Conservation (phyloP, 2,329 filamentous ascomycete genomes). For the Metarhizium robertsii region DNA sequence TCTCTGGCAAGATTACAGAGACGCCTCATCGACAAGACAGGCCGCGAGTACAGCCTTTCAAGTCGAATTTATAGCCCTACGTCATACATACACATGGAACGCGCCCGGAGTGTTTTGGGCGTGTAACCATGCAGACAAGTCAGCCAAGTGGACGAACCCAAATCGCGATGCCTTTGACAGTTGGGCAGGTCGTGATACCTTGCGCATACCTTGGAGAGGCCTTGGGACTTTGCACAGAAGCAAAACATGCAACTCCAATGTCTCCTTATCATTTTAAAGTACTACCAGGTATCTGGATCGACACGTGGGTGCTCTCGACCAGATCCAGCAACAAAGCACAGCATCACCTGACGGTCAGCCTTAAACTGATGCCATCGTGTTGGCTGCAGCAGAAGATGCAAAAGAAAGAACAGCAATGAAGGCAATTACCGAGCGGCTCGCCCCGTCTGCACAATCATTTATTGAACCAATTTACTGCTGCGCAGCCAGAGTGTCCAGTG, state of each 20-base stretch:
- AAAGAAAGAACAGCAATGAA: background rate
- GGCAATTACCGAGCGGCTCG: background rate
- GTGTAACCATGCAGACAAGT: background rate
- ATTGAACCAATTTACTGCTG: background rate
- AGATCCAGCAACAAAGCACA: background rate
- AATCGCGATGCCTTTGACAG: background rate
- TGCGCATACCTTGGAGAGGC: background rate
- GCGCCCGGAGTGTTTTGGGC: background rate
- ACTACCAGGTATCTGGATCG: background rate
- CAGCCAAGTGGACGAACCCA: background rate
- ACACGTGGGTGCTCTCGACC: background rate
- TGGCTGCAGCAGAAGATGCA: background rate
- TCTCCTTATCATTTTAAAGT: background rate
- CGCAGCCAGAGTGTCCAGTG: background rate
- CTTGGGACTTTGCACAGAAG: too few relatives aligned
- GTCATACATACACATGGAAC: background rate
- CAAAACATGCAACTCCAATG: background rate
- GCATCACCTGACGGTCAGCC: background rate
- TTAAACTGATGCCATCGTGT: background rate
- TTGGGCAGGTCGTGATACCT: background rate
- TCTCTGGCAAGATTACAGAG: background rate
- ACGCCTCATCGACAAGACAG: background rate
- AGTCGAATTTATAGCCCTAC: background rate
- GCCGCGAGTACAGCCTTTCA: background rate
- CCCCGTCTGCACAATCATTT: background rate